These are phyloP conservation scores for Hippophae tibetana DNA, from an alignment of 306 rosid genomes.

Conservation along the genomic window DNA sequence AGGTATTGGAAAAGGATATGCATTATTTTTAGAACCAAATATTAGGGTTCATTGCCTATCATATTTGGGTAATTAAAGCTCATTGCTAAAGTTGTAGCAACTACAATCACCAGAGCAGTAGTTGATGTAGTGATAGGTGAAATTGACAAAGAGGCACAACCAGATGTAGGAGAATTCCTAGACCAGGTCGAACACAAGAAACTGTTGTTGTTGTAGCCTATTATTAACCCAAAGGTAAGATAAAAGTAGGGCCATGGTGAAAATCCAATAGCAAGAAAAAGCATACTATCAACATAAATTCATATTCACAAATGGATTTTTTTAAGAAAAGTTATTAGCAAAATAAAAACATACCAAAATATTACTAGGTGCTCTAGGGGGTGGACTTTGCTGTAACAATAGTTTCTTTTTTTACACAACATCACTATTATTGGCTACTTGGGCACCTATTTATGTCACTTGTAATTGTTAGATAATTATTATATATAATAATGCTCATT, in stretches of 20 bases:
- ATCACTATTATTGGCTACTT: constrained; percentile 43
- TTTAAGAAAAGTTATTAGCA: neutral
- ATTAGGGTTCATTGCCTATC: constrained; percentile 55
- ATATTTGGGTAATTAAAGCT: constrained; percentile 78
- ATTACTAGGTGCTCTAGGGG: constrained; percentile 27
- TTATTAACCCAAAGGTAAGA: constrained; percentile 78
- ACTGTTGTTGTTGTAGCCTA: constrained; percentile 50
- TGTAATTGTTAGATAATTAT: too few relatives aligned
- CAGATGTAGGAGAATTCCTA: constrained; percentile 43
- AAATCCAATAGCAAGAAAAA: constrained; percentile 6
- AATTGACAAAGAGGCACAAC: constrained; percentile 35
- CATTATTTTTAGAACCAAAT: constrained; percentile 65
- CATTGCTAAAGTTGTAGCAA: constrained; percentile 55
- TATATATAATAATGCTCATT: too few relatives aligned
- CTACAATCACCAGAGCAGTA: constrained; percentile 28
- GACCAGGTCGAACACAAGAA: constrained; percentile 63
- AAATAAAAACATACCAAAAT: constrained; percentile 37
- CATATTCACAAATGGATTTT: neutral
- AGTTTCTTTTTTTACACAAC: constrained; percentile 69
- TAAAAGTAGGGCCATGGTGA: constrained; percentile 86
- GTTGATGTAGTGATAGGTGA: constrained; percentile 31
- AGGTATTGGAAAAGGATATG: constrained; percentile 76
- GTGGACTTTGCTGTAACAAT: constrained; percentile 71
- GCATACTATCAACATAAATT: neutral
- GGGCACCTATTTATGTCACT: constrained; percentile 52